Evolutionary conservation across 768 basidiomycete genomes (phyloP).

Genomic region (Lactifluus hygrophoroides): DNA sequence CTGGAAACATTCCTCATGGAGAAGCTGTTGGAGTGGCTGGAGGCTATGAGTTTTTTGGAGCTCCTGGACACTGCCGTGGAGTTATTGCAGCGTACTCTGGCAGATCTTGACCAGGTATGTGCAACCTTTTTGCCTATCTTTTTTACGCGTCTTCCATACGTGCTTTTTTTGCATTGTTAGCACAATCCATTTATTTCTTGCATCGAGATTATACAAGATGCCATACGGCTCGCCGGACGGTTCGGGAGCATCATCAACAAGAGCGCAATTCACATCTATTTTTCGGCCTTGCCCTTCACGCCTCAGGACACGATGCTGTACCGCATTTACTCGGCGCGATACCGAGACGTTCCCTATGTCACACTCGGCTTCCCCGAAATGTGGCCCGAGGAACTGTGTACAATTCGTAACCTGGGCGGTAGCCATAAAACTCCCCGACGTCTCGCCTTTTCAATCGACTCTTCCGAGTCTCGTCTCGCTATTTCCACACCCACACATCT

Average conservation of each 20-base stretch:
- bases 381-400: conserved; percentile 18
- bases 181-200: neutral
- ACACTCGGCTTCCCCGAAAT: conserved; percentile 23
- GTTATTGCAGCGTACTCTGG: neutral
- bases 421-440: neutral
- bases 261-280: conserved; percentile 9
- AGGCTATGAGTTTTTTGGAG: conserved; percentile 5
- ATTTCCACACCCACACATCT: conserved; percentile 6
- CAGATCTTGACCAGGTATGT: conserved; percentile 1
- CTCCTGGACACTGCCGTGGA: conserved; percentile 8
- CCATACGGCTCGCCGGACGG: conserved; percentile 4
- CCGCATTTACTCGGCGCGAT: conserved; percentile 9
- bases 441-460: conserved; percentile 8
- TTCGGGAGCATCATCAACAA: conserved; percentile 9
- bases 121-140: neutral
- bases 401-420: conserved; percentile 7
- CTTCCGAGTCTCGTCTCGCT: neutral
- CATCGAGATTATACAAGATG: conserved; percentile 10
- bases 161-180: neutral
- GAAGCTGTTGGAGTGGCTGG: conserved; percentile 14
- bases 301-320: conserved; percentile 11
- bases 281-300: conserved; percentile 8
- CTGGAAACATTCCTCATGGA: conserved; percentile 7
- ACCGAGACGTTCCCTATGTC: conserved; percentile 18
- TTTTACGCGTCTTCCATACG: too few relatives aligned